Evolutionary conservation across 2,329 filamentous ascomycete genomes (phyloP).

Genomic region (Colletotrichum nymphaeae): DNA sequence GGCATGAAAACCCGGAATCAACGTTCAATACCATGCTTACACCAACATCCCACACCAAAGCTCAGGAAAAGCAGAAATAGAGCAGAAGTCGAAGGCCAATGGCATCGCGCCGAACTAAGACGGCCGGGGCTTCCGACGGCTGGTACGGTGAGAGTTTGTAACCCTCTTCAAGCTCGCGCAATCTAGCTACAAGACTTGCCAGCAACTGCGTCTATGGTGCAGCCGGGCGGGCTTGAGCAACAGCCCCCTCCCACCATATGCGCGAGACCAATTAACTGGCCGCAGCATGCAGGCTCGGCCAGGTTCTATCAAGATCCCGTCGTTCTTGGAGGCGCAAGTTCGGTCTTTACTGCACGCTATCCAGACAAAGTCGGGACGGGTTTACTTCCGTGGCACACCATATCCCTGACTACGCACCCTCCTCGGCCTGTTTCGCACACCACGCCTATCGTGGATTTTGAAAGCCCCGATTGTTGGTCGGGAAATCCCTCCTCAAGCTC

Average conservation of each 20-base stretch:
- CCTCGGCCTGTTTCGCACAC: conserved; percentile 20
- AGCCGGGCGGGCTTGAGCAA: neutral
- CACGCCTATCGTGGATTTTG: neutral
- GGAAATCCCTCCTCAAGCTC: neutral
- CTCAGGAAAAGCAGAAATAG: neutral
- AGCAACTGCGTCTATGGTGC: neutral
- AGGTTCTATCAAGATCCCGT: conserved; percentile 14
- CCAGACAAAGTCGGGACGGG: neutral
- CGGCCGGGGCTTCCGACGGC: conserved; percentile 12
- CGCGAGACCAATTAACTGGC: neutral
- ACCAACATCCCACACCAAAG: neutral
- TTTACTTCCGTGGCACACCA: conserved; percentile 14
- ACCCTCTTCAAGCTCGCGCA: neutral
- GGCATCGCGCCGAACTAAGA: neutral
- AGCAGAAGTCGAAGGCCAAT: neutral
- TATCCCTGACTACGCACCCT: conserved; percentile 19
- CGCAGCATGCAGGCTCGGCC: neutral
- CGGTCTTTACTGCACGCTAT: conserved; percentile 9
- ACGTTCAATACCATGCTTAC: neutral
- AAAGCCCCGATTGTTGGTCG: neutral
- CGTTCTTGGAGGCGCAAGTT: conserved; percentile 6
- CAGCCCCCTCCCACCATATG: neutral
- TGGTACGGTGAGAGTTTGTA: conserved; percentile 5
- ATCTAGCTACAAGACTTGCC: neutral
- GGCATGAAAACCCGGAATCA: neutral